Percentiles rank a stretch among this genome's conserved stretches.
Conservation (phyloP, 1,139 yeast species). For the Tardiomyces depauwii region DNA sequence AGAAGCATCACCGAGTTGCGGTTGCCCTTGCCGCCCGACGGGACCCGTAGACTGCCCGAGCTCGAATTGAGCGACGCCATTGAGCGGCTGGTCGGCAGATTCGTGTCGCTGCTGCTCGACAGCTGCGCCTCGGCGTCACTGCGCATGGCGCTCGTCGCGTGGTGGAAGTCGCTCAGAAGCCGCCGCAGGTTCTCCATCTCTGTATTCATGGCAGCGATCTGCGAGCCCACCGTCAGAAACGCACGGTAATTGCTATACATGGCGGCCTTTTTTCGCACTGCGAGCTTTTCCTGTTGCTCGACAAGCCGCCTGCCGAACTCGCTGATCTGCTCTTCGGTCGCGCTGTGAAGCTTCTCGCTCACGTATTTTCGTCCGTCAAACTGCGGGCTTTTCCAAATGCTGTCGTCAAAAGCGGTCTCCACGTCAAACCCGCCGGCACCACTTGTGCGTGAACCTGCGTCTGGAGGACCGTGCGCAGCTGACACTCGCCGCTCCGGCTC, state of each 20-base stretch:
- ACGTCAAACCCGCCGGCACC: neutral
- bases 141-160: slow-evolving; percentile 53
- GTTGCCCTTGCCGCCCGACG: slow-evolving; percentile 26
- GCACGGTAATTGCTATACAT: slow-evolving; percentile 65
- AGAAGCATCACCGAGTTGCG: slow-evolving; percentile 61
- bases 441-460: neutral
- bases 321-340: slow-evolving; percentile 65
- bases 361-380: slow-evolving; percentile 9
- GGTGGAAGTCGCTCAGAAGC: slow-evolving; percentile 50
- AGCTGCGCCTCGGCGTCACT: slow-evolving; percentile 48
- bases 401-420: slow-evolving; percentile 6
- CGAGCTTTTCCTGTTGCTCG: slow-evolving; percentile 42
- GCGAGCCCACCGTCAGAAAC: slow-evolving; percentile 56
- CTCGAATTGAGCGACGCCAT: neutral
- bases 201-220: slow-evolving; percentile 49
- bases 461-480: no score
- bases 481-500: no score
- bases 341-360: slow-evolving; percentile 26
- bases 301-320: slow-evolving; percentile 51
- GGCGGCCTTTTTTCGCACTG: slow-evolving; percentile 52
- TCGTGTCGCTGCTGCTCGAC: slow-evolving; percentile 25
- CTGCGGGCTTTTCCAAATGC: slow-evolving; percentile 1
- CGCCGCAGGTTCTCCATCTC: slow-evolving; percentile 54
- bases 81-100: slow-evolving; percentile 11
- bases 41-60: neutral